Evolutionary conservation across 1,139 yeast genomes (phyloP).

Genomic region (Sugiyamaella xylanicola): DNA sequence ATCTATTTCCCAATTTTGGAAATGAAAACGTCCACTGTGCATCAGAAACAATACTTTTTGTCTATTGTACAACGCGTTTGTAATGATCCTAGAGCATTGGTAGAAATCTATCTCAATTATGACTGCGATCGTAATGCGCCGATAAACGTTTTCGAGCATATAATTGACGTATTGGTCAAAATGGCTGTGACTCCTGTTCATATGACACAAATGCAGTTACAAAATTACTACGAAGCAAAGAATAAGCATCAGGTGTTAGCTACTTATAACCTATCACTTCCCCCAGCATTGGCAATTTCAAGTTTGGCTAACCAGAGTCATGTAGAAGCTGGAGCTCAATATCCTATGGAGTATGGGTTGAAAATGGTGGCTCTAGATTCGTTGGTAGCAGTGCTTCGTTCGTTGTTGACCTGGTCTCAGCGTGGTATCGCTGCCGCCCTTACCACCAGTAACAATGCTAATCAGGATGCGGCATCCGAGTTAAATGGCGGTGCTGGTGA

Average conservation of each 20-base stretch:
- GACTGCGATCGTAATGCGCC: conserved; percentile 80
- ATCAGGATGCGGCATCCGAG: conserved; percentile 8
- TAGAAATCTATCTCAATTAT: conserved; percentile 90
- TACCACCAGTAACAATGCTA: conserved; percentile 9
- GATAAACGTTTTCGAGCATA: conserved; percentile 83
- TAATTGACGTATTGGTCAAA: conserved; percentile 75
- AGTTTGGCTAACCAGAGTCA: conserved; percentile 52
- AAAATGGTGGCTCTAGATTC: conserved; percentile 81
- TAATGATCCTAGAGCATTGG: conserved; percentile 84
- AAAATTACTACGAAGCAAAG: conserved; percentile 63
- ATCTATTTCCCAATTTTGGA: conserved; percentile 94
- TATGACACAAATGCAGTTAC: conserved; percentile 67
- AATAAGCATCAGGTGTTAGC: conserved; percentile 61
- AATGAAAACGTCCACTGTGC: conserved; percentile 86
- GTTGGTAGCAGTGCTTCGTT: conserved; percentile 78
- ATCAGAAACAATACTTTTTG: conserved; percentile 86
- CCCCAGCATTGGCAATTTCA: conserved; percentile 75
- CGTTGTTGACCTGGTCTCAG: conserved; percentile 87
- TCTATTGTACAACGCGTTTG: conserved; percentile 78
- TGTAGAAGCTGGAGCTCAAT: conserved; percentile 55
- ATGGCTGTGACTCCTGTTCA: conserved; percentile 73
- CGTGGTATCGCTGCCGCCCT: conserved; percentile 53
- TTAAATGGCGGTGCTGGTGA: conserved; percentile 4
- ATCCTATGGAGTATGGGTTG: conserved; percentile 65
- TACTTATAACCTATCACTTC: conserved; percentile 69